A percentile compares a stretch with the other conserved stretches of the same genome.
These are phyloP conservation scores for Ophiostoma fasciatum DNA, from an alignment of 2,329 filamentous ascomycete genomes.

Conservation along the genomic window DNA sequence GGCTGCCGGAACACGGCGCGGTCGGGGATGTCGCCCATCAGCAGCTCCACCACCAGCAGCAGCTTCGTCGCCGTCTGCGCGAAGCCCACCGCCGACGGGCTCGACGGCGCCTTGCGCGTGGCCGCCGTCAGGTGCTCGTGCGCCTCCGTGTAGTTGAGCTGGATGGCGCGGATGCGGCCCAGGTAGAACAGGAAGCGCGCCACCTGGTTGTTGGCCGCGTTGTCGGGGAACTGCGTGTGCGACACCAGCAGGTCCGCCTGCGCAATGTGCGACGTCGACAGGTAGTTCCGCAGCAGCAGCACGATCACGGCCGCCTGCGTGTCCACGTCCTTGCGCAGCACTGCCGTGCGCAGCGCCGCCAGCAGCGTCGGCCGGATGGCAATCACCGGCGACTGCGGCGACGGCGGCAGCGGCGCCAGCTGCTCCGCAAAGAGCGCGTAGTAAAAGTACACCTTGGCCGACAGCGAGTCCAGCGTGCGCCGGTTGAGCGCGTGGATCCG, in stretches of 20 bases:
- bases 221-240: slow-evolving; percentile 87
- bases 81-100: slow-evolving; percentile 79
- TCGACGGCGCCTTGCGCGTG: slow-evolving; percentile 87
- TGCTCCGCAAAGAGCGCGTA: slow-evolving; percentile 92
- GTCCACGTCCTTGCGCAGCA: slow-evolving; percentile 89
- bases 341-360: slow-evolving; percentile 81
- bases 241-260: slow-evolving; percentile 93
- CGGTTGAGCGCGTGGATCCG: slow-evolving; percentile 82
- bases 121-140: slow-evolving; percentile 88
- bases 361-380: slow-evolving; percentile 75
- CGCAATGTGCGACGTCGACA: slow-evolving; percentile 88
- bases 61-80: slow-evolving; percentile 94
- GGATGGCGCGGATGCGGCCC: slow-evolving; percentile 88
- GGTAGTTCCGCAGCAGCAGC: slow-evolving; percentile 85
- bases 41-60: slow-evolving; percentile 84
- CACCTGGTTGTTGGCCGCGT: slow-evolving; percentile 95
- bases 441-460: slow-evolving; percentile 96
- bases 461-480: slow-evolving; percentile 82
- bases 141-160: slow-evolving; percentile 91
- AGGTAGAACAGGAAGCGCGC: slow-evolving; percentile 96
- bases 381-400: slow-evolving; percentile 74
- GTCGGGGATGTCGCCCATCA: slow-evolving; percentile 98
- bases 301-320: slow-evolving; percentile 96
- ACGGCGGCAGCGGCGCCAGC: slow-evolving; percentile 73
- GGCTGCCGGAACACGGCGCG: slow-evolving; percentile 86